These are phyloP conservation scores for Collariella sp. DNA, from an alignment of 495 filamentous ascomycete genomes.

Conservation along the genomic window DNA sequence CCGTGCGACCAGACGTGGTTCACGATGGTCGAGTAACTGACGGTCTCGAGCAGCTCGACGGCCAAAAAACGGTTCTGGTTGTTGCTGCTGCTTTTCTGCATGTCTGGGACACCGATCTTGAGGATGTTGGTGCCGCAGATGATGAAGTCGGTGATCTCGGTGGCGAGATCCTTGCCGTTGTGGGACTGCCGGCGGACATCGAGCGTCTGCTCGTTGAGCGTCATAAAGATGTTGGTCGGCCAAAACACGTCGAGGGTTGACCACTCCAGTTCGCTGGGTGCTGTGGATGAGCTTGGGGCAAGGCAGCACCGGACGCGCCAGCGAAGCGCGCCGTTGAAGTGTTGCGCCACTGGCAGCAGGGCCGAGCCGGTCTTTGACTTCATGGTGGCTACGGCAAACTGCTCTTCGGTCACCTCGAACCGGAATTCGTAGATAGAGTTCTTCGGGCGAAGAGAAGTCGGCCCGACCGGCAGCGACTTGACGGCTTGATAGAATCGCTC, in stretches of 20 bases:
- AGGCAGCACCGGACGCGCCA: constrained; percentile 34
- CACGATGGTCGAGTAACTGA: constrained; percentile 43
- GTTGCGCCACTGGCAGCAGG: constrained; percentile 23
- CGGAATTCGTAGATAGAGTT: constrained; percentile 23
- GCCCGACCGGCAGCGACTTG: constrained; percentile 34
- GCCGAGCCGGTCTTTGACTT: constrained; percentile 9
- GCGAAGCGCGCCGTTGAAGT: constrained; percentile 32
- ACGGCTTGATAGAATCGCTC: constrained; percentile 43
- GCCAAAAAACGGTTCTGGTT: constrained; percentile 45
- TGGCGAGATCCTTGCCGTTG: constrained; percentile 64
- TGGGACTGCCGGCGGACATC: constrained; percentile 54
- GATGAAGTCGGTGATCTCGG: constrained; percentile 57
- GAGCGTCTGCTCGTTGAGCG: constrained; percentile 54
- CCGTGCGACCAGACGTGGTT: constrained; percentile 28
- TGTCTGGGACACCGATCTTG: constrained; percentile 42
- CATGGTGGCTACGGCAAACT: constrained; percentile 20
- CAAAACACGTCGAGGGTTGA: constrained; percentile 52
- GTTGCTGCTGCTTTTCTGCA: constrained; percentile 31
- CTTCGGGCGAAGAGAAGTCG: constrained; percentile 28
- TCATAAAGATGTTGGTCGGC: constrained; percentile 62
- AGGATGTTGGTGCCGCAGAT: constrained; percentile 50
- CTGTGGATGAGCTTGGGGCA: neutral
- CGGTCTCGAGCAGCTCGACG: constrained; percentile 53
- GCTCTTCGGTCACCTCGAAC: constrained; percentile 28
- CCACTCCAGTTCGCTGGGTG: constrained; percentile 46